phyloP scores from a whole-genome alignment of 805 yeast species.

The Isabelozyma pseudorhagii region DNA sequence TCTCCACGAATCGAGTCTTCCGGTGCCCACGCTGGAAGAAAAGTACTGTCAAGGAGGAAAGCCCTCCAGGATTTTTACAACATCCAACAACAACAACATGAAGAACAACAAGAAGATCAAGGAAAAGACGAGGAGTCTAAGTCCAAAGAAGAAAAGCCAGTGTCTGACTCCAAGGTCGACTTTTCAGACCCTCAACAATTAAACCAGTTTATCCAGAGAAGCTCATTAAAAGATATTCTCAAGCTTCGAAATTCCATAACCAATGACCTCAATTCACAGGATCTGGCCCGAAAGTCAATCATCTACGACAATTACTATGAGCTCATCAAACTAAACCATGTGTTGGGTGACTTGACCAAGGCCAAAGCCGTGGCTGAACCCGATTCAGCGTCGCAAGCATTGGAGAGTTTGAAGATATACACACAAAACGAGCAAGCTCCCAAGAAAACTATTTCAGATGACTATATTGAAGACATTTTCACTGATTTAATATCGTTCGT shows the following conservation, averaged over 20 bases:
- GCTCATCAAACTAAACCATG: slow-evolving; percentile 61
- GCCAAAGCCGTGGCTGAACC: slow-evolving; percentile 3
- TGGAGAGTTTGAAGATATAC: background rate
- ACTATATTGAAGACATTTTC: slow-evolving; percentile 16
- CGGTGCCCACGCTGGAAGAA: slow-evolving; percentile 13
- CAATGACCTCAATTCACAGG: slow-evolving; percentile 47
- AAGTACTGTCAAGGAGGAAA: slow-evolving; percentile 36
- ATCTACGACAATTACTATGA: slow-evolving; percentile 77
- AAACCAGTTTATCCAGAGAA: slow-evolving; percentile 15
- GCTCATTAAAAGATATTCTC: slow-evolving; percentile 27
- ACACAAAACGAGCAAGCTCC: background rate
- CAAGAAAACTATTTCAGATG: slow-evolving; percentile 9
- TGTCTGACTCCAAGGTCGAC: slow-evolving; percentile 2
- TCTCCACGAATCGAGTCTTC: background rate
- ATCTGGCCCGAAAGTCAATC: slow-evolving; percentile 63
- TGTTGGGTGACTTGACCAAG: slow-evolving; percentile 30
- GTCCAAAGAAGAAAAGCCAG: background rate
- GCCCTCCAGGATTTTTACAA: slow-evolving; percentile 43
- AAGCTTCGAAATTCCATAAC: slow-evolving; percentile 34
- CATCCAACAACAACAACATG: slow-evolving; percentile 17
- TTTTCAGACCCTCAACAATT: slow-evolving; percentile 17
- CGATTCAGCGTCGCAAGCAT: background rate
- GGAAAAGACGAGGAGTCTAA: background rate
- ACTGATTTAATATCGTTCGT: slow-evolving; percentile 22
- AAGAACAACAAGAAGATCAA: slow-evolving; percentile 2